Evolutionary conservation across 208 protist genomes (phyloP), one percentile per base, ranked within the genome.

Genomic region (Crithidia thermophila): DNA sequence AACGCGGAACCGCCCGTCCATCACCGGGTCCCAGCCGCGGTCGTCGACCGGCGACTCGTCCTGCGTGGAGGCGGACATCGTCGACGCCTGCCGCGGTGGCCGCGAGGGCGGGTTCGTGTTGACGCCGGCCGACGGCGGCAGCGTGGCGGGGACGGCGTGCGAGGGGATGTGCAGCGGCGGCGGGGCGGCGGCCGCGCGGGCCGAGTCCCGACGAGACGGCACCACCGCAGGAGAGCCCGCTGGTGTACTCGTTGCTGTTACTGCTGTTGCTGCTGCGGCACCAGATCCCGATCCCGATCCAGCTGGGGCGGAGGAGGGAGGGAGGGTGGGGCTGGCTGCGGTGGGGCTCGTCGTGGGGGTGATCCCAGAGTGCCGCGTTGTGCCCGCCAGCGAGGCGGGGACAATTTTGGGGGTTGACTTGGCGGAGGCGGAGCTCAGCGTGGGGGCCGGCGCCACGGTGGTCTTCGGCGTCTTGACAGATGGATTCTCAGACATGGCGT

Each of bases 1-100:
- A 13, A 86, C 59, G 47, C 75, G 75, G 55, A 86, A 76, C 56
- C 80, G 76, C 10, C 73, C 76, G 55, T 82, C 64, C 10, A 72
- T 36, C 25, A 79, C 34, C 1, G 80, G 64, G 18, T 70, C 57
- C 76, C 76, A 82, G 8, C 75, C 75, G n/a, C 75, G 74, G 25
- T 56, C 53, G 20, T 63, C 57, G 16, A 51, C 18, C 18, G 20
- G 27, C 6, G 30, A 50, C 39, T 72, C 33, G 34, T 23, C 40
- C 21, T 69, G 64, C 25, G 43, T 50, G 18, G 49, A 55, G 50
- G 25, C 45, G n/a, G 58, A 56, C 14, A 45, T 23, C 23, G 25
- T 34, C 13, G 31, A 20, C 33, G 46, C 3, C n/a, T 28, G 39
- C 21, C 20, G 67, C 2, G 28, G 9, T 30, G 45, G 28, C 9